Percentiles rank a stretch among this genome's conserved stretches.
Evolutionary conservation across 129 eudicot species (phyloP).

Genomic region (Arctium lappa): DNA sequence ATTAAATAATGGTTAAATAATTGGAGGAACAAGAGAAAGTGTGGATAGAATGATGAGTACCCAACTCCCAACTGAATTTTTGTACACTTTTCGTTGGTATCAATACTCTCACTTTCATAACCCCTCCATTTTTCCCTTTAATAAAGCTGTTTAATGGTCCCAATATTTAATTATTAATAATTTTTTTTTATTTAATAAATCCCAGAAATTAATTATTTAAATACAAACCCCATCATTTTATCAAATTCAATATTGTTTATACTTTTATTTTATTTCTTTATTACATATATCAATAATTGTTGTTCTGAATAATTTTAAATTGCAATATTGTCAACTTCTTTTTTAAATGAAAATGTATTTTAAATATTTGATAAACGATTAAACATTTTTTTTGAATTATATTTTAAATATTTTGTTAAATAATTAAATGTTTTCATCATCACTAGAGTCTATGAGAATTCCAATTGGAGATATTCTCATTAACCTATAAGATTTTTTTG

Average conservation of each 20-base stretch:
- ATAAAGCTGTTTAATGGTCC: conserved; percentile 26
- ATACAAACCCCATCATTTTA: background rate
- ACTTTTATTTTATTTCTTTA: too few species aligned
- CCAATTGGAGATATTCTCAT: too few species aligned
- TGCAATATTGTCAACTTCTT: too few species aligned
- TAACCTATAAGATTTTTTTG: too few species aligned
- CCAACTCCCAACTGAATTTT: background rate
- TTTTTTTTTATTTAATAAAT: background rate
- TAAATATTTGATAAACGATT: background rate
- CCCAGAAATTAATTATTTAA: background rate
- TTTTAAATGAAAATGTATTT: too few species aligned
- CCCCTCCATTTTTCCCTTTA: conserved; percentile 7
- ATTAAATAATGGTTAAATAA: background rate
- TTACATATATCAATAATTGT: too few species aligned
- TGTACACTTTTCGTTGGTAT: conserved; percentile 23
- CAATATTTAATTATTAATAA: conserved; percentile 1
- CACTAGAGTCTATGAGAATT: too few species aligned
- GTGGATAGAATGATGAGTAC: conserved; percentile 14
- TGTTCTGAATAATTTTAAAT: too few species aligned
- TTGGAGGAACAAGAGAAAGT: background rate
- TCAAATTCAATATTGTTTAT: too few species aligned
- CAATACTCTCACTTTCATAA: conserved; percentile 26
- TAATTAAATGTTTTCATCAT: too few species aligned
- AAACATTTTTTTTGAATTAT: background rate
- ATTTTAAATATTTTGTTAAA: too few species aligned